phyloP scores from a whole-genome alignment of 176 grass and related monocot species.

The Dactylis glomerata region DNA sequence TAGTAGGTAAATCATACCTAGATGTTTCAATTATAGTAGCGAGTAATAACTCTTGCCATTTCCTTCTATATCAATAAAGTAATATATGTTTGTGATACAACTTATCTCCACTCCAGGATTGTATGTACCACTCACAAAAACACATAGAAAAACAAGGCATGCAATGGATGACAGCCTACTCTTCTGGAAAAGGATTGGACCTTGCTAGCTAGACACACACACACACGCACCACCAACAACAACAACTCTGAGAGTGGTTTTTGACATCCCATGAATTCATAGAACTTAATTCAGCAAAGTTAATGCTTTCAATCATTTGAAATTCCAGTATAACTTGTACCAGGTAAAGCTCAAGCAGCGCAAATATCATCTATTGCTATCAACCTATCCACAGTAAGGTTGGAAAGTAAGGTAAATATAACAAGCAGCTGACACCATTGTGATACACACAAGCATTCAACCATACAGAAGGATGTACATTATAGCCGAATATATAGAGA shows the following conservation, averaged over 20 bases:
- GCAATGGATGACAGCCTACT: neutral
- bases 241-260: neutral
- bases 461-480: neutral
- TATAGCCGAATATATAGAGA: neutral
- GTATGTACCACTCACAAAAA: neutral
- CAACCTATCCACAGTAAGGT: neutral
- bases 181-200: neutral
- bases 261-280: neutral
- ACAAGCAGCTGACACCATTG: neutral
- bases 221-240: neutral
- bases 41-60: neutral
- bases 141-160: neutral
- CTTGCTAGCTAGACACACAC: neutral
- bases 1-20: neutral
- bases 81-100: neutral
- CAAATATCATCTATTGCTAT: neutral
- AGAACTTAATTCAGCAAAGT: neutral
- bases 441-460: neutral
- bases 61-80: neutral
- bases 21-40: neutral
- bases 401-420: neutral
- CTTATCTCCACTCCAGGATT: neutral
- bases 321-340: neutral
- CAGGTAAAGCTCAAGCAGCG: neutral
- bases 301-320: constrained; percentile 15